Base-by-base conservation (phyloP, 495 filamentous ascomycete genomes). In the Barbatosphaeria neglecta region DNA sequence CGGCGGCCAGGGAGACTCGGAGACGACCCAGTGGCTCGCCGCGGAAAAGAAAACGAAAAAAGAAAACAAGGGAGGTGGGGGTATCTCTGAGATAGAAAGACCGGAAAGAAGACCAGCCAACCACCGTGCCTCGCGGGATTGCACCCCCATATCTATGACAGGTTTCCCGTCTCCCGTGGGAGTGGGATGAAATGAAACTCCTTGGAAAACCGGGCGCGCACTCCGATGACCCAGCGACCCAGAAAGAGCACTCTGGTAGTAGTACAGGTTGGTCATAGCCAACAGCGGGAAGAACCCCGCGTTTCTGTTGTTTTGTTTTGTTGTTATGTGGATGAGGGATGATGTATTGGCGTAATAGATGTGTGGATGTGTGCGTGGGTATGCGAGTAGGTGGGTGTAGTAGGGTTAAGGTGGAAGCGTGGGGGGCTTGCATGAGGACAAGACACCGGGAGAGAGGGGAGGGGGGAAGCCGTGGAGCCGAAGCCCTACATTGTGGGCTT, bases 401-500 rank as follows among this genome's bases (percentile, higher is more conserved):
- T n/a, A n/a, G n/a, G n/a, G n/a, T n/a, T n/a, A n/a, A n/a, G n/a
- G n/a, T n/a, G n/a, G n/a, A n/a, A n/a, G n/a, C n/a, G n/a, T n/a
- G n/a, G n/a, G n/a, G n/a, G n/a, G n/a, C n/a, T n/a, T n/a, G n/a
- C n/a, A n/a, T n/a, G n/a, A n/a, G n/a, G n/a, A n/a, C n/a, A 33
- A 33, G 15, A 33, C 28, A 7, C 28, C 28, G 7, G 13, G 38
- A 22, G 16, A 22, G 7, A 24, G 33, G 45, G 39, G 38, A 18
- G 27, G 44, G 42, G 45, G 47, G 46, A 18, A 37, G 33, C n/a
- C n/a, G 17, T 33, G 22, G 37, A 23, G 23, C 17, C 37, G 17
- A 53, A 22, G 35, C 27, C 62, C 62, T 70, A 74, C 56, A 66
- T 52, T 52, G 62, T 67, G 40, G 78, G 75, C 52, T 70, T 72